Percentiles rank a stretch among this genome's conserved stretches.
phyloP scores from a whole-genome alignment of 441 rosid genomes.

The Flueggea neowawraea region DNA sequence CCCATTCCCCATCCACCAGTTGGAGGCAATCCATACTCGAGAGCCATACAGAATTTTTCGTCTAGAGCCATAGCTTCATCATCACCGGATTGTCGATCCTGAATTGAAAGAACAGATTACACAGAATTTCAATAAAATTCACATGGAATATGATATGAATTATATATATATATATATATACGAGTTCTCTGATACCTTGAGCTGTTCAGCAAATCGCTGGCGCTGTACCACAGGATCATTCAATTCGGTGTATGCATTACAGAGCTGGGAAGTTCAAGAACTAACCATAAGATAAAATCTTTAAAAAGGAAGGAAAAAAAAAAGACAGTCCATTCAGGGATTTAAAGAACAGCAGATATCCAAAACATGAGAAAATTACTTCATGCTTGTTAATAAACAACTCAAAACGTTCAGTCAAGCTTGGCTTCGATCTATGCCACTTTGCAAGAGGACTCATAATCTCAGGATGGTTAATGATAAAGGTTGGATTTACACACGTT shows the following conservation, averaged over 20 bases:
- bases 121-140: too few species aligned
- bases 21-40: slow-evolving; percentile 89
- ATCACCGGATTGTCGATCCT: slow-evolving; percentile 81
- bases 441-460: slow-evolving; percentile 96
- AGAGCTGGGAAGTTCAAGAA: slow-evolving; percentile 37
- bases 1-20: slow-evolving; percentile 98
- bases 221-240: slow-evolving; percentile 92
- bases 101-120: slow-evolving; percentile 1
- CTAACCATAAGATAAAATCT: slow-evolving; percentile 1
- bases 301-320: not conserved
- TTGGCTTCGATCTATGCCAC: slow-evolving; percentile 72
- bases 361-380: slow-evolving; percentile 26
- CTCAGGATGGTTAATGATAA: slow-evolving; percentile 89
- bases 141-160: too few species aligned
- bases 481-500: slow-evolving; percentile 81
- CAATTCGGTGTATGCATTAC: slow-evolving; percentile 92
- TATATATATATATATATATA: too few species aligned
- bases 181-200: slow-evolving; percentile 45
- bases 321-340: not conserved
- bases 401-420: slow-evolving; percentile 82
- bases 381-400: slow-evolving; percentile 83
- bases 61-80: slow-evolving; percentile 95
- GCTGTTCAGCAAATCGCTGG: slow-evolving; percentile 77
- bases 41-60: slow-evolving; percentile 77
- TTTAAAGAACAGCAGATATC: not conserved